Conservation (phyloP, 2,329 filamentous ascomycete genomes). For the Cladosporium austrohemisphaericum region DNA sequence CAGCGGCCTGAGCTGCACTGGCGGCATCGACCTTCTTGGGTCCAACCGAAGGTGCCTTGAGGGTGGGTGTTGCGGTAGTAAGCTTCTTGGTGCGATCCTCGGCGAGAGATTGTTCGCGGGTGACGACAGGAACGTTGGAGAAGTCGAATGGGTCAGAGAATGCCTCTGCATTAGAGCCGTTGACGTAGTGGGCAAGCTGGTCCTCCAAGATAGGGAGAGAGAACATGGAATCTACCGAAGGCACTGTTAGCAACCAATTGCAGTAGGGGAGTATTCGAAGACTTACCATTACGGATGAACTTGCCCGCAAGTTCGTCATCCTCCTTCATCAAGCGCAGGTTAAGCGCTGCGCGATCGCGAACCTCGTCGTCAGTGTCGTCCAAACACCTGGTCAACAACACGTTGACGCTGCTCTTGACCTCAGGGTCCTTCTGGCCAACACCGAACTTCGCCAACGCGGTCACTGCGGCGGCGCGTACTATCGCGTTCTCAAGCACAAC, state of each 20-base stretch:
- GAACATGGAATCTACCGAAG: constrained; percentile 76
- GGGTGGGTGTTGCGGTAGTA: constrained; percentile 82
- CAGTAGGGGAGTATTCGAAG: not conserved
- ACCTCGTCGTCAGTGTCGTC: constrained; percentile 98
- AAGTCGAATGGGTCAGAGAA: constrained; percentile 89
- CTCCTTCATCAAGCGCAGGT: constrained; percentile 85
- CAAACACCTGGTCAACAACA: constrained; percentile 86
- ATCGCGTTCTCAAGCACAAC: constrained; percentile 97
- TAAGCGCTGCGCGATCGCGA: constrained; percentile 88
- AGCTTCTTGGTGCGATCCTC: constrained; percentile 98
- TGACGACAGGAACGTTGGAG: constrained; percentile 84
- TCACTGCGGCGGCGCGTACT: constrained; percentile 90
- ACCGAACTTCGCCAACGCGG: constrained; percentile 92
- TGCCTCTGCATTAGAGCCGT: constrained; percentile 79
- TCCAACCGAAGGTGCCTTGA: constrained; percentile 85
- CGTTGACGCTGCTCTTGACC: constrained; percentile 91
- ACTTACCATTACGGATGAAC: constrained; percentile 87
- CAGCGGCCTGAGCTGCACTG: constrained; percentile 67
- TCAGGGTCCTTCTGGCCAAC: constrained; percentile 95
- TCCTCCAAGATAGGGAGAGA: constrained; percentile 93
- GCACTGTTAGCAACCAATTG: constrained; percentile 21
- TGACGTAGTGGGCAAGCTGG: constrained; percentile 96
- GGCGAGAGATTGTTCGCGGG: constrained; percentile 89
- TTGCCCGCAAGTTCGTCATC: constrained; percentile 72
- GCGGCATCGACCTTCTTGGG: constrained; percentile 69